phyloP scores from a whole-genome alignment of 225 moss, liverwort and hornwort species.

The Climacium dendroides region DNA sequence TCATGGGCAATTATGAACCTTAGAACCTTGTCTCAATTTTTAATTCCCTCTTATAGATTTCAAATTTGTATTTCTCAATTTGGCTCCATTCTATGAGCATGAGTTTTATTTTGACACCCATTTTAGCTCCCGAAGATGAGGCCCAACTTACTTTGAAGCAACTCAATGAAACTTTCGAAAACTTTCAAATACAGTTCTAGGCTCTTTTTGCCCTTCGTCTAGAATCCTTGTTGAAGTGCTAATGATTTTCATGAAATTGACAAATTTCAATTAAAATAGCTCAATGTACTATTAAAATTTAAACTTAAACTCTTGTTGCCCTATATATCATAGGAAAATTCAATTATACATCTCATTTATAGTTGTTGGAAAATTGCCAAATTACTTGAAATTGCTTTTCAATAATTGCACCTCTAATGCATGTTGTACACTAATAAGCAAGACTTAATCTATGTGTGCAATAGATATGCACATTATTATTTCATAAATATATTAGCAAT shows the following conservation, averaged over 20 bases:
- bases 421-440: too few relatives aligned
- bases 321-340: neutral
- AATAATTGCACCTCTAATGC: neutral
- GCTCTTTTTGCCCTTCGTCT: neutral
- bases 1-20: neutral
- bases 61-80: too few relatives aligned
- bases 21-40: too few relatives aligned
- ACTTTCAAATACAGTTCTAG: neutral
- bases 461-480: too few relatives aligned
- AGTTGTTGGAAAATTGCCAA: accelerated
- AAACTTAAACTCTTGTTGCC: too few relatives aligned
- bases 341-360: neutral
- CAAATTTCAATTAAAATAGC: neutral
- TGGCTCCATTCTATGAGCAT: neutral
- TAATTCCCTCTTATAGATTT: neutral
- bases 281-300: neutral
- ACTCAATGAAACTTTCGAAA: neutral
- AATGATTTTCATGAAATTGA: neutral
- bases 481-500: neutral
- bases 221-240: neutral
- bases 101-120: accelerated
- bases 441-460: too few relatives aligned
- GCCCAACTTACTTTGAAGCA: too few relatives aligned
- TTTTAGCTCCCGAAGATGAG: neutral
- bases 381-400: neutral